phyloP scores from a whole-genome alignment of 164 flowering plant genomes.

The Amborella trichopoda region DNA sequence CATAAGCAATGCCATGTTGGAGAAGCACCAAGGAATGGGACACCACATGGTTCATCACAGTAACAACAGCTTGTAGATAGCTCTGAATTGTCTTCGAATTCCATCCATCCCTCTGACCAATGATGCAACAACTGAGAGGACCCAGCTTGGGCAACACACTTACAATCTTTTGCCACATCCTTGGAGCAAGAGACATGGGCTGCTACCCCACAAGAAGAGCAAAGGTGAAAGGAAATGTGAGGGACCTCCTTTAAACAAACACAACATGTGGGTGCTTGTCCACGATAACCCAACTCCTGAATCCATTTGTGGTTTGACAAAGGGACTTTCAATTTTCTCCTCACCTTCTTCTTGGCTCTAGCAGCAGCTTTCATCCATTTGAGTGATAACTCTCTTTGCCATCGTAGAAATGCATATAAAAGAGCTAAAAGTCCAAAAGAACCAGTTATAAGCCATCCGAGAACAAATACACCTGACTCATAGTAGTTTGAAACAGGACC shows the following conservation, averaged over 20 bases:
- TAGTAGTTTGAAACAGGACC: too few species aligned
- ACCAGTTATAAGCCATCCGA: constrained; percentile 53
- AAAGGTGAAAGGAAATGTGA: constrained; percentile 52
- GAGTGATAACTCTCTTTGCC: constrained; percentile 77
- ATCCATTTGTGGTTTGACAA: constrained; percentile 64
- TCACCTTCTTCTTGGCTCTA: constrained; percentile 76
- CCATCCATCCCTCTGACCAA: constrained; percentile 92
- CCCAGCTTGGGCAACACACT: constrained; percentile 80
- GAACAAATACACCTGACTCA: constrained; percentile 51
- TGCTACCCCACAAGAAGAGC: constrained; percentile 73
- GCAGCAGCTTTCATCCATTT: constrained; percentile 92
- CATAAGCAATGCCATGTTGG: constrained; percentile 98
- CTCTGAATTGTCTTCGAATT: constrained; percentile 64
- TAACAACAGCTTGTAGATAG: constrained; percentile 69
- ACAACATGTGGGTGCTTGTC: constrained; percentile 74
- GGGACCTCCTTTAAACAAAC: constrained; percentile 71
- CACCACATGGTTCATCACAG: constrained; percentile 93
- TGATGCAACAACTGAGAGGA: constrained; percentile 68
- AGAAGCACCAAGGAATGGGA: constrained; percentile 85
- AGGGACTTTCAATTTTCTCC: constrained; percentile 56
- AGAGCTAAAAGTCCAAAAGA: constrained; percentile 68
- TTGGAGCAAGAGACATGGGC: constrained; percentile 74
- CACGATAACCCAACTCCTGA: constrained; percentile 61
- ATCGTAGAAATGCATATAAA: constrained; percentile 75
- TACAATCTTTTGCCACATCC: constrained; percentile 80